Evolutionary conservation across 176 grass and related monocot genomes (phyloP), one percentile per base, ranked within the genome.

Genomic region (Musa acuminata): DNA sequence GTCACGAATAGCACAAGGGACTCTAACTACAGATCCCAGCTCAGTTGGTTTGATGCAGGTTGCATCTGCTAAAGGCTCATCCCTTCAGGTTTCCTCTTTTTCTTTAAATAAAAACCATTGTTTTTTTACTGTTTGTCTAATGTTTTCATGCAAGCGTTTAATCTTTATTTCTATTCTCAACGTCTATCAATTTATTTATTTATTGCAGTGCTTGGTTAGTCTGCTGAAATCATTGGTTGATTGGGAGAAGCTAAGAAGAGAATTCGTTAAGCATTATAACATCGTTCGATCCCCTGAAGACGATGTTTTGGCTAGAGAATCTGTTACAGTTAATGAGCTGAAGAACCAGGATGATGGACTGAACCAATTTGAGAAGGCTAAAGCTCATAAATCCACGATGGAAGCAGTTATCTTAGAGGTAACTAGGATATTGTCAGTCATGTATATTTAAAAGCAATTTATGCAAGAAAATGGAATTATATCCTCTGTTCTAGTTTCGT

Each of bases 361-460:
- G 53, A 91, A 90, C 83, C 91, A 99, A 73, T 99, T 99, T 91
- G 96, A 99, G 79, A 95, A 86, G 78, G 96, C 96, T 73, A 99
- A 99, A 91, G 91, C 96, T 87, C 96, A 99, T 69, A 99, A 99
- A 83, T 95, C 88, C 55, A 99, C 96, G 69, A 80, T 99, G 88
- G 96, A 99, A 81, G 86, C 96, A 75, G 91, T 86, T 75, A 73
- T 95, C 66, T 84, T 88, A 77, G 96, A 95, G 90, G 96, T 99
- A 80, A 72, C n/a, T 69, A 52, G 59, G 57, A 43, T 73, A 52
- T 17, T 80, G 29, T 62, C 83, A 86, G 35, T 26, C 12, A 19
- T 74, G 52, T 55, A 57, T 17, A 49, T 35, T 43, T 65, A 62
- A 75, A 69, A 49, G 11, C 14, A 17, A 66, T 57, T 71, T 73